Base-by-base conservation (phyloP, 352 stramenopile species). In the Globisporangium paroecandrum region DNA sequence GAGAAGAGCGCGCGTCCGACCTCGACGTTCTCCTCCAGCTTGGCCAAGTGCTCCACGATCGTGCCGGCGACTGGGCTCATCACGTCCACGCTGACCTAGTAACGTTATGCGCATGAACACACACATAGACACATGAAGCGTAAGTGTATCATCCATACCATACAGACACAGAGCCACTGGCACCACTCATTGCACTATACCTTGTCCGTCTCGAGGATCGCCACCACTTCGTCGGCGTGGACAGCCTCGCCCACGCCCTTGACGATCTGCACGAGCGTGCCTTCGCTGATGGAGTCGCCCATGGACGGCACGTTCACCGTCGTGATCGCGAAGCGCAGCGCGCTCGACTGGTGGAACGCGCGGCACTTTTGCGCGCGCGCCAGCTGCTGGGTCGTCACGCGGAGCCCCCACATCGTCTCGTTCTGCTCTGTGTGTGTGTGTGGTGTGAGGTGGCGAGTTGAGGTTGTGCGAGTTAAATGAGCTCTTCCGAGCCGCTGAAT, bases 191-290 rank as follows among this genome's bases (percentile, higher is more conserved):
- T 60, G 74, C 18, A 99, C 97, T 60, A 73, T 18, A 99, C 97
- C 85, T 99, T 99, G 76, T 99, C 98, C 1, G 98, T 99, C 85
- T 99, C 98, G 29, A 99, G 84, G 57, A 99, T 89, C n/a, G 97
- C 86, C 13, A 99, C 92, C 36, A 99, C 96, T 56, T 99, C 97
- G 81, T 99, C 97, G 29, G 89, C 86, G 47, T 96, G 76, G 43
- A 99, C 94, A 34, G 83, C 84, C 71, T 99, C 95, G 41, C 98
- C 98, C 12, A 85, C 77, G 7, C 82, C 83, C 71, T 98, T 98
- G 69, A 95, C 86, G 72, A 98, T 97, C 76, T 99, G 86, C 34
- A 99, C 97, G 64, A 99, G 88, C 41, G 97, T 99, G 62, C 97
- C 98, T 73, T 99, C 96, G 46, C 93, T 99, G 80, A 99, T 99